Base-by-base conservation (phyloP, 2,329 filamentous ascomycete genomes). In the Anthostomella pinea region DNA sequence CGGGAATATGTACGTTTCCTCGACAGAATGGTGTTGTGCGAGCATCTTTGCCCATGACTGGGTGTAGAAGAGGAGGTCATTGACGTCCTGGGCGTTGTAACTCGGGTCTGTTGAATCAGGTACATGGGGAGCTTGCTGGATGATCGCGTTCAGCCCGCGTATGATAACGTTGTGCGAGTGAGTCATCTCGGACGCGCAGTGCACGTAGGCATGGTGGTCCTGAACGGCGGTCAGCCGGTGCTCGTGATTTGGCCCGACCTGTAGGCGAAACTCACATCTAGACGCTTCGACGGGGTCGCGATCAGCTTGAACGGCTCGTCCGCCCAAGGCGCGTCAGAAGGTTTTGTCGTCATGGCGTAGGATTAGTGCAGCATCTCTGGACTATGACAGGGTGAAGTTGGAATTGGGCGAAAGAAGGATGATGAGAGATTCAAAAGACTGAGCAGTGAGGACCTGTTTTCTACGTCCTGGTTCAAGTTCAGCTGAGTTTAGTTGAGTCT, bases 1-100 rank as follows among this genome's bases (percentile, higher is more conserved):
- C 1, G 62, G 61, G 31, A 66, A 66, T 25, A 63, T 59, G 20
- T 52, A 39, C 0, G 33, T 42, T 33, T 65, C 63, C 38, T 66
- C 62, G 19, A 49, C 43, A 1, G 45, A 33, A 37, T 65, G 62
- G 39, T 65, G 63, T 38, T 64, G 59, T 23, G 63, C 45, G 5
- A 65, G 54, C 24, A 55, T 59, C 14, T 60, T 56, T 14, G 43
- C 48, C 57, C 61, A 66, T 8, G 56, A 56, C 2, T 45, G 38
- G 6, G 58, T 44, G 38, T 59, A 61, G 11, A 54, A 50, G 13
- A 56, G 48, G 5, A 62, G 43, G 30, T 60, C 52, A 16, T 45
- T 36, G 4, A 57, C 49, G 43, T 53, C 41, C 8, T 43, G 26
- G 30, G 34, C 1, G 15, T 33, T 39, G 21, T 46, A 43, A n/a